A percentile compares a stretch with the other conserved stretches of the same genome.
These are phyloP conservation scores for Starmerella tilneyi DNA, from an alignment of 805 yeast genomes.

Conservation along the genomic window DNA sequence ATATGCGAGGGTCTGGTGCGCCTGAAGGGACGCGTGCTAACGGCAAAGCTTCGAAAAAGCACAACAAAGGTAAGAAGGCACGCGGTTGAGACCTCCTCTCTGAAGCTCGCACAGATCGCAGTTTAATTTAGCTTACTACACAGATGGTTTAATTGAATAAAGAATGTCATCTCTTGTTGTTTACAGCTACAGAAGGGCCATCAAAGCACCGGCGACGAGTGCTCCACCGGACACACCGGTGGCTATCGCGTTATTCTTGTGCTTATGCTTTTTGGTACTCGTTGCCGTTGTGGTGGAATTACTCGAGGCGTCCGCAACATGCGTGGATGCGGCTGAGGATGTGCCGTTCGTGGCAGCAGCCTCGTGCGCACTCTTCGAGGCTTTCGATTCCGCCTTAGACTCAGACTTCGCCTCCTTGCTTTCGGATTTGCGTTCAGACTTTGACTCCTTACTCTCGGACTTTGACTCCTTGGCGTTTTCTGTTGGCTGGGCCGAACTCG, in stretches of 20 bases:
- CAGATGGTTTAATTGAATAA: too few species aligned
- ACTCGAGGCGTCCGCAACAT: background rate
- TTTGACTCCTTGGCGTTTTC: conserved; percentile 11
- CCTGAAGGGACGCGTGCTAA: conserved; percentile 16
- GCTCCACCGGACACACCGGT: conserved; percentile 18
- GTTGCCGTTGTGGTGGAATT: background rate
- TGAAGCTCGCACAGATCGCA: too few species aligned
- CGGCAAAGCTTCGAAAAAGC: conserved; percentile 40
- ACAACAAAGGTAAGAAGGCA: conserved; percentile 52
- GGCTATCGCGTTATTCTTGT: conserved; percentile 12
- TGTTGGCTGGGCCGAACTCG: background rate
- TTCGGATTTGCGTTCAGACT: conserved; percentile 18
- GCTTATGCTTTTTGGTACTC: background rate
- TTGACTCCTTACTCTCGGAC: conserved; percentile 9
- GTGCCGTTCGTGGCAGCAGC: conserved; percentile 7
- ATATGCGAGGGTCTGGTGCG: conserved; percentile 29
- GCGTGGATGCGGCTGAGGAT: conserved; percentile 6
- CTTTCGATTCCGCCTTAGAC: conserved; percentile 12
- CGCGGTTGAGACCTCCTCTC: background rate
- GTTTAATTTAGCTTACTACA: too few species aligned
- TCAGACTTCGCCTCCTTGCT: conserved; percentile 15
- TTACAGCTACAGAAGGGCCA: conserved; percentile 20
- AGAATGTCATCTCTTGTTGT: too few species aligned
- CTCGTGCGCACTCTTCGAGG: conserved; percentile 9
- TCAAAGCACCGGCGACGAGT: conserved; percentile 14